Evolutionary conservation across 306 rosid species (phyloP), one percentile per base, ranked within the genome.

Genomic region (Trifolium pratense): DNA sequence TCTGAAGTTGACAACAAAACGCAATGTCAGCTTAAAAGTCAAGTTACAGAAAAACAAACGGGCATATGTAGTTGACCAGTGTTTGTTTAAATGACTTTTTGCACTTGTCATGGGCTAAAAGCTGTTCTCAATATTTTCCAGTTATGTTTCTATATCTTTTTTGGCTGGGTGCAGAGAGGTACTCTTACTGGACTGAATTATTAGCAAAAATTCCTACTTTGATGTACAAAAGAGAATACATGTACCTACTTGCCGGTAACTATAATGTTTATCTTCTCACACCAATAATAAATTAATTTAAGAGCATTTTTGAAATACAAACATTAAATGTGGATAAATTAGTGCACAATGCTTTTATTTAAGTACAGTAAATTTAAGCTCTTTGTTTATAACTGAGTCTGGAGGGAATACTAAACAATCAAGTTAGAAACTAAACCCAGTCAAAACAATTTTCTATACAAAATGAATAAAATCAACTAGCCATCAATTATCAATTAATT

Each of bases 1-100:
- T 83, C 99, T 95, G 91, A 61, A 79, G 82, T 85, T 36, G 55
- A 20, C 34, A 12, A 6, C 21, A 56, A 23, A 49, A 57, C 29
- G 11, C 7, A 63, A 57, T 14, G 17, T 34, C 29, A 48, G 34
- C 42, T 48, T 32, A 56, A 17, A 61, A 70, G 59, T 49, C 66
- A 81, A 16, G 46, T 48, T 46, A 25, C 63, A 55, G 34, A 52
- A 10, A 34, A 42, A 25, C 23, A 60, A 43, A 55, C 5, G 2
- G 45, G 62, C 21, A 14, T 16, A 8, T 15, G 34, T 18, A 46
- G 55, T 36, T 46, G 29, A 63, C 34, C 46, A n/a, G 3, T 6
- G 53, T 15, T 16, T 36, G 46, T 62, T 39, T 16, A 61, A 13
- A 32, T 31, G 67, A 61, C 14, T 32, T 34, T n/a, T n/a, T n/a